A percentile compares a stretch with the other conserved stretches of the same genome.
These are phyloP conservation scores for Vigna hirtella DNA, from an alignment of 306 rosid species.

Conservation along the genomic window DNA sequence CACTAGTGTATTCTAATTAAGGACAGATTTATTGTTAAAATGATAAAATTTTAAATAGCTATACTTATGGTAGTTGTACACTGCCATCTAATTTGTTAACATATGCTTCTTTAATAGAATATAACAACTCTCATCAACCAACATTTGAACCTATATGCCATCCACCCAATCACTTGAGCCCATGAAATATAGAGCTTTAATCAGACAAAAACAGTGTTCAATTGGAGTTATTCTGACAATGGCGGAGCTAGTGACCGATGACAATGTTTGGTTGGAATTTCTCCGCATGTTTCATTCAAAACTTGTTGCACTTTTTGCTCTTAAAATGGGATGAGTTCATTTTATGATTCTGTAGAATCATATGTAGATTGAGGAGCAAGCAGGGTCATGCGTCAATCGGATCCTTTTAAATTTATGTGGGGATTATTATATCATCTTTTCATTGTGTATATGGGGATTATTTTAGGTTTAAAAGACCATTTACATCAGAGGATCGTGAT, in stretches of 20 bases:
- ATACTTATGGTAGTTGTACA: not conserved
- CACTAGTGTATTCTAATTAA: not conserved
- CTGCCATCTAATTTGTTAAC: not conserved
- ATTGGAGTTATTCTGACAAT: conserved; percentile 14
- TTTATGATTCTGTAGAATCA: not conserved
- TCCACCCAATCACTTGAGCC: conserved; percentile 7
- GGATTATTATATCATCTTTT: not conserved
- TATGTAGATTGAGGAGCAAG: conserved; percentile 2
- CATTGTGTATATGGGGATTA: not conserved
- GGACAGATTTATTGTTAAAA: not conserved
- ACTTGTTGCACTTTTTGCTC: conserved; percentile 1
- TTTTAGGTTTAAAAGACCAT: not conserved
- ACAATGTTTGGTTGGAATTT: conserved; percentile 5
- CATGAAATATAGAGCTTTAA: not conserved
- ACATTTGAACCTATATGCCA: not conserved
- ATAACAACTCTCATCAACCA: not conserved
- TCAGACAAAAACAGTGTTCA: conserved; percentile 8
- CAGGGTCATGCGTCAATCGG: conserved; percentile 1
- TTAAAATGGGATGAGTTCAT: conserved; percentile 9
- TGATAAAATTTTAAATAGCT: not conserved
- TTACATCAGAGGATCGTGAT: not conserved
- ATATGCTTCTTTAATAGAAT: not conserved
- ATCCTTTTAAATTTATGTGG: not conserved
- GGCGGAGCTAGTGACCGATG: not conserved
- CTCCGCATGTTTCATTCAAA: conserved; percentile 8